phyloP scores from a whole-genome alignment of 495 filamentous ascomycete genomes.

The Aspergillus bertholletiae region DNA sequence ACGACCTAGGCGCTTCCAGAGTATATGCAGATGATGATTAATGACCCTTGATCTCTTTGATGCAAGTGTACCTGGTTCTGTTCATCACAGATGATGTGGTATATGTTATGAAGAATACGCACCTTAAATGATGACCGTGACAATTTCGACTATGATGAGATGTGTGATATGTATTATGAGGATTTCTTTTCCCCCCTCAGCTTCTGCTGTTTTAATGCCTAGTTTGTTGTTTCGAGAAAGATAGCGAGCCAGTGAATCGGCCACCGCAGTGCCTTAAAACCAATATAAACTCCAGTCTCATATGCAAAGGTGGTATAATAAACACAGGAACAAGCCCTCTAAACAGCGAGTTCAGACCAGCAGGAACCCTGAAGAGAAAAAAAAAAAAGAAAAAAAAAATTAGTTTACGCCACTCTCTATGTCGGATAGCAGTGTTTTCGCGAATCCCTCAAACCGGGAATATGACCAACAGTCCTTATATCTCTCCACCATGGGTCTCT shows the following conservation, averaged over 20 bases:
- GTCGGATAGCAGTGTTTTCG: conserved; percentile 47
- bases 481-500: conserved; percentile 65
- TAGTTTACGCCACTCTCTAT: conserved; percentile 27
- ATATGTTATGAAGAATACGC: background rate
- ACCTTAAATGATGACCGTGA: background rate
- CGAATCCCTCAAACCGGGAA: conserved; percentile 68
- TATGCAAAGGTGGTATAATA: background rate
- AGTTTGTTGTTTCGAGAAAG: background rate
- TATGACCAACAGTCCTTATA: conserved; percentile 76
- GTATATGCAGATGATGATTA: background rate
- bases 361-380: background rate
- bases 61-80: background rate
- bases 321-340: background rate
- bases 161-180: no score
- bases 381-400: background rate
- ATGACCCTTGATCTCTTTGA: background rate
- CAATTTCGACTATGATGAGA: background rate
- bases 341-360: background rate
- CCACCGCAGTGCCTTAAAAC: background rate
- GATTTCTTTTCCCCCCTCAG: no score
- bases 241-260: background rate
- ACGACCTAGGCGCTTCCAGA: background rate
- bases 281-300: background rate
- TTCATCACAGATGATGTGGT: background rate
- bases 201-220: no score